Evolutionary conservation across 2,329 filamentous ascomycete species (phyloP), one percentile per base, ranked within the genome.

Genomic region (Exophiala lecanii-corni): DNA sequence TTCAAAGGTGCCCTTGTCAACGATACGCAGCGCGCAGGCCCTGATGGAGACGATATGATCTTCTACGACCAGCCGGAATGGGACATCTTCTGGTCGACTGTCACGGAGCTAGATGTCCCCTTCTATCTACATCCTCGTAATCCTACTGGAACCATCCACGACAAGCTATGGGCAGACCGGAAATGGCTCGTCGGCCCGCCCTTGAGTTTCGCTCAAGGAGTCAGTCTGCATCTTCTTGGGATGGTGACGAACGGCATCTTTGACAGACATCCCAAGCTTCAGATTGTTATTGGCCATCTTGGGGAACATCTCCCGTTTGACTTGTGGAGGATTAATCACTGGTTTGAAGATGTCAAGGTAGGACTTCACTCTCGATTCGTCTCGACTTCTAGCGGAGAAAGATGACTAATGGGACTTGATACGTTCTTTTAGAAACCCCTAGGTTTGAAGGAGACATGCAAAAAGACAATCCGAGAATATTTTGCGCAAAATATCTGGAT

Each of bases 1-100:
- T 82, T 83, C 65, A 72, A 77, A 47, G 79, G 80, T 2, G 77
- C 71, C 3, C 62, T 84, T 3, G 70, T 84, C 34, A 81, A 81
- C 55, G 76, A 82, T 56, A 76, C 71, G 2, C 80, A 84, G 56
- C 72, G 74, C 19, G 69, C 75, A 12, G 78, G 77, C 2, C 42
- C 64, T 0, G 74, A 80, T 44, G 78, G 78, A 26, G 76, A 81
- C 43, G 71, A 72, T 17, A 75, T 79, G 67, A 65, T 82, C 57
- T 83, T 82, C 63, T 84, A 82, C 62, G 81, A 84, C 55, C 65
- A 70, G 6, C 68, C 73, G 0, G 71, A 75, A 47, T 84, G 74
- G 69, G 76, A 80, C 51, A 59, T 72, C 16, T 59, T 59, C 39
- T 59, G 57, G 57, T 33, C 33, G 15, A 53, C 48, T 1, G 48